Conservation (phyloP, 192 early-diverging fungal species). For the Dispira parvispora region DNA sequence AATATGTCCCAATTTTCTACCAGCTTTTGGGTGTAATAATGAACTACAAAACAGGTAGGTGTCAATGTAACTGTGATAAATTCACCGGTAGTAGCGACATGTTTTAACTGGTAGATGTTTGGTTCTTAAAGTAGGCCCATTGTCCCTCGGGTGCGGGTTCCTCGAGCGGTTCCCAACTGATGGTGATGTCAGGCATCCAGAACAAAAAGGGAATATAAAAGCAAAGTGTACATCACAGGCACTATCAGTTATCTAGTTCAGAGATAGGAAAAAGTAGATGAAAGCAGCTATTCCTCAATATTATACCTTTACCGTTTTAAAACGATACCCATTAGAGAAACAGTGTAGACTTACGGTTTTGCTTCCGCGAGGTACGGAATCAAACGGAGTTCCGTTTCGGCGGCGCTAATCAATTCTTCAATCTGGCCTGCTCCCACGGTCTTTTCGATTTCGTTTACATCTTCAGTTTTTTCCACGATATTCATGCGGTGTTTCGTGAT, state of each 20-base stretch:
- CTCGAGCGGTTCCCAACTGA: conserved; percentile 68
- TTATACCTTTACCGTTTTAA: background rate
- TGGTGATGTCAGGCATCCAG: background rate
- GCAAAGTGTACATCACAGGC: background rate
- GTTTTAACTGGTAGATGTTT: too few relatives aligned
- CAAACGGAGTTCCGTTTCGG: conserved; percentile 74
- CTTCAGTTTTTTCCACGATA: conserved; percentile 57
- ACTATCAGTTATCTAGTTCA: background rate
- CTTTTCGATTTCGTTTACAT: conserved; percentile 60
- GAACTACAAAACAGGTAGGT: too few relatives aligned
- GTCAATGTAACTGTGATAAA: too few relatives aligned
- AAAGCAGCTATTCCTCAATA: background rate
- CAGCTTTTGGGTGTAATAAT: too few relatives aligned
- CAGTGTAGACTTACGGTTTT: conserved; percentile 39
- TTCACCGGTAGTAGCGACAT: too few relatives aligned
- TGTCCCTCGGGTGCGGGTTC: conserved; percentile 60
- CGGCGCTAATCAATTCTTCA: conserved; percentile 80
- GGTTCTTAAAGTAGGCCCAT: conserved; percentile 56
- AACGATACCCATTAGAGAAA: background rate
- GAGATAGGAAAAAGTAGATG: conserved; percentile 6
- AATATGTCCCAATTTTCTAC: too few relatives aligned
- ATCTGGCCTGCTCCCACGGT: conserved; percentile 66
- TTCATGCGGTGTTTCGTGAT: conserved; percentile 57
- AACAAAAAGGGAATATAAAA: conserved; percentile 5
- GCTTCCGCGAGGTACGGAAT: conserved; percentile 71